Evolutionary conservation across 2,329 filamentous ascomycete genomes (phyloP).

Genomic region (Dactylonectria estremocensis): DNA sequence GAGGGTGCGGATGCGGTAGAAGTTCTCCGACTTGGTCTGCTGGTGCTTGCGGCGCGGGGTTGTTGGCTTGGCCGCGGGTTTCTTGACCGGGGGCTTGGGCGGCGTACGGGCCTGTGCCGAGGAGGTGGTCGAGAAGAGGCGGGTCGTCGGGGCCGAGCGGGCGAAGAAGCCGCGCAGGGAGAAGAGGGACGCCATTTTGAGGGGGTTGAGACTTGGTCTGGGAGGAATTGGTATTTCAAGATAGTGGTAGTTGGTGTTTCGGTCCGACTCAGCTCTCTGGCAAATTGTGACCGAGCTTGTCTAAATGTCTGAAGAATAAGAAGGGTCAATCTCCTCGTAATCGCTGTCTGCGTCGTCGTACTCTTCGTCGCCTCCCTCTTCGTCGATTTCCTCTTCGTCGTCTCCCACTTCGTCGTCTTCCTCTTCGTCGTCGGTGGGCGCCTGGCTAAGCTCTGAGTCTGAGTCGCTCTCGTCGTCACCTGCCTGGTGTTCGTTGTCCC

Average conservation of each 20-base stretch:
- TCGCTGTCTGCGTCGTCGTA: no score
- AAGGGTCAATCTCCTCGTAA: no score
- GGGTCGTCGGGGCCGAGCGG: conserved; percentile 41
- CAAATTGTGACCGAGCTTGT: background rate
- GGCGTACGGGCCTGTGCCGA: conserved; percentile 50
- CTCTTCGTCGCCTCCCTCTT: no score
- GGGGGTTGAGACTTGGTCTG: conserved; percentile 19
- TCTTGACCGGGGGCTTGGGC: conserved; percentile 45
- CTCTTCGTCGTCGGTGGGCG: background rate
- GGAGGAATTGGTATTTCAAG: background rate
- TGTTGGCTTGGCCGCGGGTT: conserved; percentile 44
- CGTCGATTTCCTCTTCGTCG: background rate
- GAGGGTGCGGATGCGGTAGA: conserved; percentile 61
- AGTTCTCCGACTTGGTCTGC: conserved; percentile 55
- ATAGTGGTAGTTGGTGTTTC: conserved; percentile 7
- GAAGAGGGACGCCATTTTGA: conserved; percentile 49
- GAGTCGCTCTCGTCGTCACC: no score
- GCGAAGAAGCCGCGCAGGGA: conserved; percentile 52
- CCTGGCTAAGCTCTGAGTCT: background rate
- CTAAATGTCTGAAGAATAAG: no score
- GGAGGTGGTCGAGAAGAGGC: conserved; percentile 53
- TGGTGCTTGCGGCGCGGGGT: conserved; percentile 48
- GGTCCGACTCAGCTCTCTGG: conserved; percentile 9
- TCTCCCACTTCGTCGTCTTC: background rate
- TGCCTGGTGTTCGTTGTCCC: conserved; percentile 9